phyloP scores from a whole-genome alignment of 306 rosid genomes.

The Nissolia schottii region DNA sequence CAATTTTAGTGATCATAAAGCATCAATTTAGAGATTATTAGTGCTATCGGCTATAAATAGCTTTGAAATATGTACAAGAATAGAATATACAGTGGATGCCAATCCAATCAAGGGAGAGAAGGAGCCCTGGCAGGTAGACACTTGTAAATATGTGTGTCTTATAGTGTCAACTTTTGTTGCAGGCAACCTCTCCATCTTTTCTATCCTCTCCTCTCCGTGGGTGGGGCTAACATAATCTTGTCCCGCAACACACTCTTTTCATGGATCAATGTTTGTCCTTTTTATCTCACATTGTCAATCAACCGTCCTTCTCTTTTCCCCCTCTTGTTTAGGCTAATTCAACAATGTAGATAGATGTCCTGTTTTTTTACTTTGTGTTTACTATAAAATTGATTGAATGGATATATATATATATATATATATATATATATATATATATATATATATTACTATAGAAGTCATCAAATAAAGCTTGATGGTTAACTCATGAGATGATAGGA shows the following conservation, averaged over 20 bases:
- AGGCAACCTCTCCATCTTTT: constrained; percentile 7
- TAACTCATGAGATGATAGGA: not conserved
- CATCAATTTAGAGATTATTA: too few relatives aligned
- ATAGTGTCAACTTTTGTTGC: constrained; percentile 24
- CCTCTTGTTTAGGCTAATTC: too few relatives aligned
- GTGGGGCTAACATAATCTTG: constrained; percentile 21
- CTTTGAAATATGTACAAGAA: constrained; percentile 25
- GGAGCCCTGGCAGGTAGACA: constrained; percentile 32
- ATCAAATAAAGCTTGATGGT: not conserved
- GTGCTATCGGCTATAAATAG: too few relatives aligned
- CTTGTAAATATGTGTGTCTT: constrained; percentile 28
- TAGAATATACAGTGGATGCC: constrained; percentile 37
- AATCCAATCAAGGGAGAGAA: constrained; percentile 26
- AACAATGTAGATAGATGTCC: not conserved
- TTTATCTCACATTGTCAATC: not conserved
- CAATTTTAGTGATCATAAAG: too few relatives aligned
- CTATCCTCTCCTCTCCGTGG: constrained; percentile 26
- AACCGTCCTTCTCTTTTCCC: constrained; percentile 13
- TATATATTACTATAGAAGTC: too few relatives aligned
- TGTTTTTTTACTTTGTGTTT: not conserved
- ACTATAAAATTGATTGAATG: too few relatives aligned
- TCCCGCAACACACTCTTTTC: not conserved
- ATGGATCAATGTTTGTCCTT: not conserved
- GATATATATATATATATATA: too few relatives aligned
- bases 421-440: too few relatives aligned